phyloP scores from a whole-genome alignment of 208 protist species.

The Trypanosoma conorhini region DNA sequence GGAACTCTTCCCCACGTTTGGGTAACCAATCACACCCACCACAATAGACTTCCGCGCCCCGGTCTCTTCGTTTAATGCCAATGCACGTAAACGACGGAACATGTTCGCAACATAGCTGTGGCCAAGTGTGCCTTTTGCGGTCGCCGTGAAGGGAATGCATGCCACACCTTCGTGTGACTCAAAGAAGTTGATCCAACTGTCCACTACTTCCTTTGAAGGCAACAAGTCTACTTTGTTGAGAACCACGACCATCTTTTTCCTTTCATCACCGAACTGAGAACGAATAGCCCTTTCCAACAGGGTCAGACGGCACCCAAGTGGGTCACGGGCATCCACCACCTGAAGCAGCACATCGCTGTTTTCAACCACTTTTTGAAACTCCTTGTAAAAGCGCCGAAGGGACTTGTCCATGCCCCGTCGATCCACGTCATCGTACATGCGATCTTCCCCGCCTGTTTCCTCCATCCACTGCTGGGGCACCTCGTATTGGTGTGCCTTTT shows the following conservation, averaged over 20 bases:
- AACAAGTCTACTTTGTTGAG: conserved; percentile 99
- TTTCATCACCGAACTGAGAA: conserved; percentile 84
- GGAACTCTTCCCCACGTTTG: conserved; percentile 98
- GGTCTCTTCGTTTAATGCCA: conserved; percentile 73
- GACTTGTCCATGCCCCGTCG: conserved; percentile 63
- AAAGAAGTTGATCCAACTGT: conserved; percentile 88
- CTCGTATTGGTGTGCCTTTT: conserved; percentile 79
- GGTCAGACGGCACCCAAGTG: conserved; percentile 94
- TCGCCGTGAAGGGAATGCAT: conserved; percentile 90
- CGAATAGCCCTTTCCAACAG: conserved; percentile 94
- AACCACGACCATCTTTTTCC: conserved; percentile 94
- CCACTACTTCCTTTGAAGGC: conserved; percentile 90
- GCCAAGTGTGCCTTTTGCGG: conserved; percentile 58
- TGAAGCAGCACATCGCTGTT: conserved; percentile 96
- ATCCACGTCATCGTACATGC: conserved; percentile 51
- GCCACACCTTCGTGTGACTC: conserved; percentile 73
- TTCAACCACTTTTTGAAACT: conserved; percentile 93
- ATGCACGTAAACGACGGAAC: conserved; percentile 91
- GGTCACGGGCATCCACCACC: conserved; percentile 97
- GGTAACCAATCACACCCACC: conserved; percentile 98
- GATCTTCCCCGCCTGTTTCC: conserved; percentile 32
- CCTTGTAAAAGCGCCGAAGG: conserved; percentile 87
- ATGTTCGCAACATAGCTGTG: conserved; percentile 79
- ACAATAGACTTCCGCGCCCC: conserved; percentile 90
- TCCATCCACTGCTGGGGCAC: conserved; percentile 39